Evolutionary conservation across 306 rosid genomes (phyloP), one percentile per base, ranked within the genome.

Genomic region (Vicia faba): DNA sequence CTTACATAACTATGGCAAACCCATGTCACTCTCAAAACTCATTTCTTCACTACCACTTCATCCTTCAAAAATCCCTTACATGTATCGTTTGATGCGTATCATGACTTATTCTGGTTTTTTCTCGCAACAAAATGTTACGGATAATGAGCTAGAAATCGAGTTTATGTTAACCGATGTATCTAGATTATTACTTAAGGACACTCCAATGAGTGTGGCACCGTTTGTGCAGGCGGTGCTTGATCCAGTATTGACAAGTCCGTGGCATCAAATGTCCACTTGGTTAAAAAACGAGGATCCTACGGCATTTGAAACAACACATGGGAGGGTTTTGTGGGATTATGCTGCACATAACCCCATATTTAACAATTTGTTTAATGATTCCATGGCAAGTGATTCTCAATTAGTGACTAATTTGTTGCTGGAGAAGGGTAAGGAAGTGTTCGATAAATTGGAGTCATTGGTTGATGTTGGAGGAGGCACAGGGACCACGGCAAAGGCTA

Each of bases 401-500:
- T 49, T 49, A 3, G 56, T 49, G 11, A 9, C 2, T 2, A 18
- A 8, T 16, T 0, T 15, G 12, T 9, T 49, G 12, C 18, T 46
- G 13, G 86, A 63, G 0, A 78, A 80, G 71, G 66, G 75, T 9
- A 75, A 53, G 11, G 73, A 15, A 7, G 82, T 78, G 31, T 33
- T 33, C 38, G 0, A 33, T 7, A 9, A 9, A 33, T 33, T 33
- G 9, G 38, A 33, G 9, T 33, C 38, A 6, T 33, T 33, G 9
- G 38, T 33, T 33, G 38, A 33, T 33, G 38, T 33, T 33, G 38
- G 9, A 33, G 38, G 38, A 33, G 38, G 38, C 8, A 33, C 38
- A 7, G 38, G 38, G 38, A 33, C 9, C 9, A 1, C 7, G 9
- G 38, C 2, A 6, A 7, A 33, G 38, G 8, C 9, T 33, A 9